Evolutionary conservation across 805 yeast genomes (phyloP).

Genomic region (Pichia membranifaciens): DNA sequence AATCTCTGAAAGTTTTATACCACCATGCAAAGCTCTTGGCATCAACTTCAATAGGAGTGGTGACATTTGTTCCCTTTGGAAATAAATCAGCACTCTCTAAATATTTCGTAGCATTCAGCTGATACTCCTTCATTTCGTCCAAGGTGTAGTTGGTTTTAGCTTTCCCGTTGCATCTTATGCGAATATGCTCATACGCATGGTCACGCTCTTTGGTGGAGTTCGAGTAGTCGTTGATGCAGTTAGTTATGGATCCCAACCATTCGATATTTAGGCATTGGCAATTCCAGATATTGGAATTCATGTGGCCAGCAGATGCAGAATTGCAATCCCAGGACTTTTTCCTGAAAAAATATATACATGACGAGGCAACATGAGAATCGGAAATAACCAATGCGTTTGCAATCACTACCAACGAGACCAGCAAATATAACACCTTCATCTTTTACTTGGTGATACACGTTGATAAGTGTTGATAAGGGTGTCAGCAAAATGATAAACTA

Average conservation of each 20-base stretch:
- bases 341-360: slow-evolving; percentile 31
- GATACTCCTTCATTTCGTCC: slow-evolving; percentile 30
- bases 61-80: slow-evolving; percentile 23
- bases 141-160: slow-evolving; percentile 31
- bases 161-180: slow-evolving; percentile 31
- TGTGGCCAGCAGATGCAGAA: slow-evolving; percentile 28
- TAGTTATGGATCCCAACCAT: slow-evolving; percentile 41
- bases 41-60: slow-evolving; percentile 32
- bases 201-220: slow-evolving; percentile 25
- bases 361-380: slow-evolving; percentile 17
- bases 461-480: too few species aligned
- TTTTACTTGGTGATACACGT: too few species aligned
- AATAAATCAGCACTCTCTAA: slow-evolving; percentile 22
- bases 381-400: neutral
- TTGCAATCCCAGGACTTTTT: slow-evolving; percentile 40
- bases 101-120: slow-evolving; percentile 29
- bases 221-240: slow-evolving; percentile 35
- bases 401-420: too few species aligned
- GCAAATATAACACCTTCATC: too few species aligned
- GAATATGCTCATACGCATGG: slow-evolving; percentile 38
- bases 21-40: slow-evolving; percentile 30
- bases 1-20: slow-evolving; percentile 32
- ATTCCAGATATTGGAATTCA: slow-evolving; percentile 24
- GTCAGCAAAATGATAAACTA: too few species aligned
- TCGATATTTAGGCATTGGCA: slow-evolving; percentile 39